Conservation (phyloP, 2,329 filamentous ascomycete genomes). For the Paecilomyces sp. region DNA sequence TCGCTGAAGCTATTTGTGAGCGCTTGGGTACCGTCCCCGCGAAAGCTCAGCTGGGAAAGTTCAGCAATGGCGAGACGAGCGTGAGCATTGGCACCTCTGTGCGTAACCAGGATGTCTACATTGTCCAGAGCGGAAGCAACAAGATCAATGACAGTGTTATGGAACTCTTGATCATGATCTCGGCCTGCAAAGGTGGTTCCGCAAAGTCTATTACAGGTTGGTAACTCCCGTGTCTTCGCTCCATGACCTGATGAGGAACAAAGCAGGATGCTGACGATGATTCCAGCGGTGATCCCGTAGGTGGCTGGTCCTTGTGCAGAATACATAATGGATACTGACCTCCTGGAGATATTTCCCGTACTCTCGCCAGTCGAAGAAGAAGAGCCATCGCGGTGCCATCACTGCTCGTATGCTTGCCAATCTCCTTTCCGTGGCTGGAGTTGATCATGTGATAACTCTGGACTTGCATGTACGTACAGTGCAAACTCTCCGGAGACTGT, state of each 20-base stretch:
- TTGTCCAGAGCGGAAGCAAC: slow-evolving; percentile 91
- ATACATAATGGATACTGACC: slow-evolving; percentile 29
- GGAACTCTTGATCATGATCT: slow-evolving; percentile 99
- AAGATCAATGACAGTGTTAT: slow-evolving; percentile 99
- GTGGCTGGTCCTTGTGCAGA: slow-evolving; percentile 23
- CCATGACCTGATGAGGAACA: background rate
- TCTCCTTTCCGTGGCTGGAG: slow-evolving; percentile 82
- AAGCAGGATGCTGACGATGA: background rate
- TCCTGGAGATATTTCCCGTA: slow-evolving; percentile 79
- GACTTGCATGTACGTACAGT: slow-evolving; percentile 68
- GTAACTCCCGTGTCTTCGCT: slow-evolving; percentile 18
- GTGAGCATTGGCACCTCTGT: slow-evolving; percentile 65
- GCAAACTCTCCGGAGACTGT: background rate
- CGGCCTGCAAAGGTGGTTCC: slow-evolving; percentile 94
- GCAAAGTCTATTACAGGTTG: slow-evolving; percentile 93
- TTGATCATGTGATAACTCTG: slow-evolving; percentile 95
- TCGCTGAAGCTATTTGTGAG: slow-evolving; percentile 61
- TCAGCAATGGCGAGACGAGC: slow-evolving; percentile 63
- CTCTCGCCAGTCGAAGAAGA: slow-evolving; percentile 98
- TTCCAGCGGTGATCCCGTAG: slow-evolving; percentile 41
- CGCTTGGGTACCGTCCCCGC: slow-evolving; percentile 55
- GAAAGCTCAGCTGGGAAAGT: slow-evolving; percentile 57
- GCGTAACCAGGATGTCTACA: slow-evolving; percentile 97
- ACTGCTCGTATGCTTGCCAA: slow-evolving; percentile 97
- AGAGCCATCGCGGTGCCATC: slow-evolving; percentile 91